A percentile compares a stretch with the other conserved stretches of the same genome.
These are phyloP conservation scores for Populus tomentosa DNA, from an alignment of 441 rosid genomes.

Conservation along the genomic window DNA sequence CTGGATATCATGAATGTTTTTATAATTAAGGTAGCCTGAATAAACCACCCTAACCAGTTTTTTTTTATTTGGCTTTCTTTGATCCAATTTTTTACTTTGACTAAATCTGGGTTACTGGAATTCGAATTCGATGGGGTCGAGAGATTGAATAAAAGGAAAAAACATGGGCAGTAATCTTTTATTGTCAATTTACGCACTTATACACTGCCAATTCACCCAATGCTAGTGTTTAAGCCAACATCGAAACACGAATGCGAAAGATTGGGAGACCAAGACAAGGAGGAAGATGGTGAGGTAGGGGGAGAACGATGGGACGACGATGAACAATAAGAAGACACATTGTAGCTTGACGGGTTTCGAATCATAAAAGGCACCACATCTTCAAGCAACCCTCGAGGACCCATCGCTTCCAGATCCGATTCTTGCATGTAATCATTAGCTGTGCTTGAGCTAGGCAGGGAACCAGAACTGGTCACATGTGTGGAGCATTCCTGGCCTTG, in stretches of 20 bases:
- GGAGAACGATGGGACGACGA: slow-evolving; percentile 40
- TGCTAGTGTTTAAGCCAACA: too few species aligned
- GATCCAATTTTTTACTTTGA: too few species aligned
- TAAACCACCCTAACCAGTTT: too few species aligned
- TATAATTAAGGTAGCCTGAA: too few species aligned
- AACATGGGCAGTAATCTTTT: too few species aligned
- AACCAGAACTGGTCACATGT: background rate
- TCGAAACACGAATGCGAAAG: slow-evolving; percentile 27
- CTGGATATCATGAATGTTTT: too few species aligned
- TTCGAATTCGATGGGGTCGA: too few species aligned
- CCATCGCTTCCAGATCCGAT: slow-evolving; percentile 1
- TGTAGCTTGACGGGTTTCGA: slow-evolving; percentile 33
- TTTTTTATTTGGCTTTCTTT: too few species aligned
- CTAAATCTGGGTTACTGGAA: too few species aligned
- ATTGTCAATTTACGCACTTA: too few species aligned
- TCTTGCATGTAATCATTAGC: slow-evolving; percentile 5
- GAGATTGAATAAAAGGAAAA: too few species aligned
- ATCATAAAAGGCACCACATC: slow-evolving; percentile 71
- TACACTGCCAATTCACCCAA: background rate
- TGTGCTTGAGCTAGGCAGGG: background rate
- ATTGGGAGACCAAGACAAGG: slow-evolving; percentile 46
- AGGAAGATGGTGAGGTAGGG: slow-evolving; percentile 55
- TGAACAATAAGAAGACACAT: slow-evolving; percentile 30
- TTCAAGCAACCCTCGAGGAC: slow-evolving; percentile 61
- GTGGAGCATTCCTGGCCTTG: too few species aligned